Conservation (phyloP, 2,329 filamentous ascomycete genomes). For the Davidsoniella neocaledoniae region DNA sequence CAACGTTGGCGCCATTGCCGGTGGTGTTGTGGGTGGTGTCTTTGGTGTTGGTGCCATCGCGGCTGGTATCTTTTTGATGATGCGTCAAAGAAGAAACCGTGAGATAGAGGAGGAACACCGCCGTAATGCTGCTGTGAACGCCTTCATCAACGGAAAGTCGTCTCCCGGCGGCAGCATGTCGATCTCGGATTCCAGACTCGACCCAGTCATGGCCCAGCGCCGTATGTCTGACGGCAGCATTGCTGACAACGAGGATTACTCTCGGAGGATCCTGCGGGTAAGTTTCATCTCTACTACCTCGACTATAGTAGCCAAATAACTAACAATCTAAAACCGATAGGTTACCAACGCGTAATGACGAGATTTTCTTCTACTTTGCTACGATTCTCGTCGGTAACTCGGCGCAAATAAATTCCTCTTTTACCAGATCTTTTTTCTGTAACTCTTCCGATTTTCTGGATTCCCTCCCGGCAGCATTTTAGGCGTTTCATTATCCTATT, state of each 20-base stretch:
- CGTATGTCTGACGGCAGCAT: constrained; percentile 90
- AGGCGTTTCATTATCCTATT: constrained; percentile 7
- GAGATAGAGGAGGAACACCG: constrained; percentile 74
- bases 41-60: constrained; percentile 48
- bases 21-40: constrained; percentile 73
- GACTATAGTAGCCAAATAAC: neutral
- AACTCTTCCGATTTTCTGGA: constrained; percentile 11
- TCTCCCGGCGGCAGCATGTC: constrained; percentile 49
- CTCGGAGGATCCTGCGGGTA: constrained; percentile 87
- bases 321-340: constrained; percentile 19
- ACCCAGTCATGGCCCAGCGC: constrained; percentile 69
- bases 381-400: constrained; percentile 9
- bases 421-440: constrained; percentile 7
- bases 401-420: constrained; percentile 2
- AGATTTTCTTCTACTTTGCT: constrained; percentile 2
- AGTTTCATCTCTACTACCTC: constrained; percentile 17
- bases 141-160: constrained; percentile 51
- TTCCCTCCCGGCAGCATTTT: constrained; percentile 11
- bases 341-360: constrained; percentile 40
- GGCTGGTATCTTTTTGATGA: constrained; percentile 54
- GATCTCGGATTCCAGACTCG: constrained; percentile 68
- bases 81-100: constrained; percentile 59
- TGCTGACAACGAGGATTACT: constrained; percentile 94
- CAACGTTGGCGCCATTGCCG: constrained; percentile 73
- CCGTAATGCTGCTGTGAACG: constrained; percentile 61